Evolutionary conservation across 805 yeast species (phyloP), one percentile per base, ranked within the genome.

Genomic region (Starmerella roubikii): DNA sequence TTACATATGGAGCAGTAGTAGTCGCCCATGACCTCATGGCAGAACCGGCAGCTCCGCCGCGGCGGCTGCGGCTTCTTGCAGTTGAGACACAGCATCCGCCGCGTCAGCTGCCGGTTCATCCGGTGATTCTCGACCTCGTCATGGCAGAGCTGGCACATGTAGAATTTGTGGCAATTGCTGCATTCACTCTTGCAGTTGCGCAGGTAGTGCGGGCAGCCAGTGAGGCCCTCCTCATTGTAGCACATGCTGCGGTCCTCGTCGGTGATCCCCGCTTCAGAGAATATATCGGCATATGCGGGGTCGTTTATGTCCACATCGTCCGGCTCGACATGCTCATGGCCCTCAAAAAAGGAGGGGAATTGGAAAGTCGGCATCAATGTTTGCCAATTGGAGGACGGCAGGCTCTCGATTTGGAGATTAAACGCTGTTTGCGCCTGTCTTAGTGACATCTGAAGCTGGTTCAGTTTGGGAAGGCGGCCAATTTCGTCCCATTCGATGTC

Each of bases 111-210:
- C 33, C 94, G 66, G 20, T 56, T 46, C 52, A 82, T 69, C 47
- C 67, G 72, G 56, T 79, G 93, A 11, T 64, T 52, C 18, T 68
- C 66, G n/a, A 61, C 66, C 52, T 80, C 93, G 41, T 64, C 66
- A 58, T 86, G 96, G 55, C 96, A 86, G 47, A 81, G 72, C 12
- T 94, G 69, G 59, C 96, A 86, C 2, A 82, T 60, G 48, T 64
- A 78, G 88, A 93, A 86, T 53, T 67, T 66, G 24, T 64, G 58
- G 53, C 96, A 86, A 2, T 67, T 66, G 11, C 78, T 68, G 54
- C 96, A 86, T 52, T 82, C 91, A 35, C 81, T 58, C 55, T 85
- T 84, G 60, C 94, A 84, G 44, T 77, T 76, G 25, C 93, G 62
- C 52, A 74, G 79, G 58, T 86, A 86, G 58, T 86, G 96, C 17